Base-by-base conservation (phyloP, 495 filamentous ascomycete genomes). In the Aspergillus leporis region DNA sequence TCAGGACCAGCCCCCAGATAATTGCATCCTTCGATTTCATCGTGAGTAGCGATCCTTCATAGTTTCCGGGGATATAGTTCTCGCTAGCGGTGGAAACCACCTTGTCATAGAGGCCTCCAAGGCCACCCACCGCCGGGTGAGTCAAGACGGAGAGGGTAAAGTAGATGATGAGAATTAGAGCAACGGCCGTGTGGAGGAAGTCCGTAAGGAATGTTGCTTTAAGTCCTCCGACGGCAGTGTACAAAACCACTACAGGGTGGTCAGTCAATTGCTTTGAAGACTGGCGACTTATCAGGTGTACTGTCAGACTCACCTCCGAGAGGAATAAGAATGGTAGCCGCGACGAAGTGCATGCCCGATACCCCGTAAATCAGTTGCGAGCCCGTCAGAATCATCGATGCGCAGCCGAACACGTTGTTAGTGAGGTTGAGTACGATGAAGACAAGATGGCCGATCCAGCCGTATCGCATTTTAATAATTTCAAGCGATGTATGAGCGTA, bases 401-500 rank as follows among this genome's bases (percentile, higher is more conserved):
- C 70, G 45, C 73, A 75, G 3, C 73, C 74, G 30, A 84, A 75
- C 22, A 84, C 75, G 59, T 85, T 84, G 58, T 77, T 81, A 18
- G 76, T 72, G 19, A 83, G 67, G 45, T 80, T 80, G 51, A 85
- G 76, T 5, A 77, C 62, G 21, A 81, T 77, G 55, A 77, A 83
- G 14, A 81, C 74, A 14, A 77, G 56, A 70, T 85, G 82, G 0
- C 74, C 80, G 21, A 75, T 66, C 18, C 69, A 68, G 22, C 81
- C 81, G 66, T 85, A 84, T 55, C 82, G 74, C 65, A 79, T 77
- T 19, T 76, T 74, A 49, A 83, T 78, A 40, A 82, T 78, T 61
- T 85, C 81, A 5, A 83, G 67, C 22, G 78, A 83, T 0, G 82
- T 85, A 61, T 83, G 81, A 0, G 81, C 81, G 61, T 83, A 83